Percentiles rank a stretch among this genome's conserved stretches.
phyloP scores from a whole-genome alignment of 2,329 filamentous ascomycete species.

The Penicillium concentricum region DNA sequence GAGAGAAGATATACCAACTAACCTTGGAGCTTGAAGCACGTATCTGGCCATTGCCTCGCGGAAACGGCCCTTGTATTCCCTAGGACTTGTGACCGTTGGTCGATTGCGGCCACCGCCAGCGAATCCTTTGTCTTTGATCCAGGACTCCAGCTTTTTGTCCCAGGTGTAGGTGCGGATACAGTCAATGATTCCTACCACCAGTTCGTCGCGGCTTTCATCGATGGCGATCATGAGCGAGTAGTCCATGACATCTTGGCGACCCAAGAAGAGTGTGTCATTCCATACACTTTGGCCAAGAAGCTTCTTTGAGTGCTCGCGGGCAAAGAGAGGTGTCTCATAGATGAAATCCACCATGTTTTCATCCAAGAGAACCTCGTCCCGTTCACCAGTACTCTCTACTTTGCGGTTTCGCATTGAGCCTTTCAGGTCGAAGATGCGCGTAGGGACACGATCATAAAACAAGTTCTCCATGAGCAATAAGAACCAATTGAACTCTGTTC shows the following conservation, averaged over 20 bases:
- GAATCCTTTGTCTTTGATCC: conserved; percentile 96
- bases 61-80: conserved; percentile 96
- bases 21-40: conserved; percentile 54
- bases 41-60: conserved; percentile 93
- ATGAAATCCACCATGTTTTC: conserved; percentile 99
- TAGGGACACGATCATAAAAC: conserved; percentile 90
- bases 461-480: conserved; percentile 95
- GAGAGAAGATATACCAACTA: conserved; percentile 19
- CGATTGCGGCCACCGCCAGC: conserved; percentile 75
- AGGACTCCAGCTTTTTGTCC: conserved; percentile 99
- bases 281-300: conserved; percentile 87
- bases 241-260: conserved; percentile 97
- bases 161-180: conserved; percentile 98
- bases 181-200: conserved; percentile 97
- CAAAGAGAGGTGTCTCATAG: conserved; percentile 93
- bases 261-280: conserved; percentile 96
- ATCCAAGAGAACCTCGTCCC: conserved; percentile 92
- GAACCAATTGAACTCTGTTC: conserved; percentile 91
- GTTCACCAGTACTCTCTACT: conserved; percentile 91
- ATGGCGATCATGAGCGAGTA: conserved; percentile 98
- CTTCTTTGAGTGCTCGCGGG: conserved; percentile 93
- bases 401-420: conserved; percentile 98
- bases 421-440: conserved; percentile 91
- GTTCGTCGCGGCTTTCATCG: conserved; percentile 82
- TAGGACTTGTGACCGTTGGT: conserved; percentile 93